Conservation (phyloP, 208 protist species). For the Porcisia deanei region DNA sequence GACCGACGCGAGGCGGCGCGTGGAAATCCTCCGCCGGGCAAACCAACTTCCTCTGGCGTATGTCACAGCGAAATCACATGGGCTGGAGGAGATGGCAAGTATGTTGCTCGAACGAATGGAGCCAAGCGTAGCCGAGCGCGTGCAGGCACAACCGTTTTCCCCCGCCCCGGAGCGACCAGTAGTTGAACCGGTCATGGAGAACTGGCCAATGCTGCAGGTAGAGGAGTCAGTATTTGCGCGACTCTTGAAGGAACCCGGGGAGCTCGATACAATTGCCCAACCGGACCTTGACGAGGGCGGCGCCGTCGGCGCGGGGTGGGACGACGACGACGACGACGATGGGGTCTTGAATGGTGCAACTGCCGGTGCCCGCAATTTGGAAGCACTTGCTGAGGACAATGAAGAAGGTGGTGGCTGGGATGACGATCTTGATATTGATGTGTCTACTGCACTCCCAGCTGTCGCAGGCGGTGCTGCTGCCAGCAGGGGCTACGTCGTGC, state of each 20-base stretch:
- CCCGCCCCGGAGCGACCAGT: slow-evolving; percentile 8
- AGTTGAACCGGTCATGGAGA: slow-evolving; percentile 48
- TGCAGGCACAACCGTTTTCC: slow-evolving; percentile 19
- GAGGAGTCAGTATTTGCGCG: slow-evolving; percentile 79
- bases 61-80: slow-evolving; percentile 63
- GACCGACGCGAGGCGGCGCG: slow-evolving; percentile 81
- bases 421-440: slow-evolving; percentile 79
- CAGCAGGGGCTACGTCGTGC: slow-evolving; percentile 39
- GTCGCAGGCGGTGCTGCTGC: slow-evolving; percentile 5
- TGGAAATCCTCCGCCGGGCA: slow-evolving; percentile 76
- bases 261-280: slow-evolving; percentile 43
- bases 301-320: slow-evolving; percentile 48
- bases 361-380: slow-evolving; percentile 19
- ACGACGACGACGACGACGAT: slow-evolving; percentile 51
- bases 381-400: not conserved
- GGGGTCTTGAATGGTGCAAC: slow-evolving; percentile 9
- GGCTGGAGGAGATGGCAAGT: slow-evolving; percentile 81
- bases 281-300: slow-evolving; percentile 33
- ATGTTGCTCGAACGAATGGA: slow-evolving; percentile 50
- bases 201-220: slow-evolving; percentile 85
- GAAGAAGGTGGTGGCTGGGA: slow-evolving; percentile 63
- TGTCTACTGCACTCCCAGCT: slow-evolving; percentile 27
- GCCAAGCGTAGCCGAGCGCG: slow-evolving; percentile 47
- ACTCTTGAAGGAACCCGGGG: slow-evolving; percentile 65
- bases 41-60: slow-evolving; percentile 63